phyloP scores from a whole-genome alignment of 441 rosid species.

The Jatropha podagrica region DNA sequence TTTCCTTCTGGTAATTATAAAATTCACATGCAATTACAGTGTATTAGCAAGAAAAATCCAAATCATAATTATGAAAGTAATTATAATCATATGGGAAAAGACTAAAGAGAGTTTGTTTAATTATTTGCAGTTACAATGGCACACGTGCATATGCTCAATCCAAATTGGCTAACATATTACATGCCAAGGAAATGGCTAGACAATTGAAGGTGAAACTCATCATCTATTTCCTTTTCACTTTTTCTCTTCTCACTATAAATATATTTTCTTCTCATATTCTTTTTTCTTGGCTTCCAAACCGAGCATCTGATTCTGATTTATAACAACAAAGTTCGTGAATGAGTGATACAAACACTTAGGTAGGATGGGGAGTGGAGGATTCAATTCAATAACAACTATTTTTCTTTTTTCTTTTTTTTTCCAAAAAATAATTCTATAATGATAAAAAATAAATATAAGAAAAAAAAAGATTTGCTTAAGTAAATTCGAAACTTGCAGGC shows the following conservation, averaged over 20 bases:
- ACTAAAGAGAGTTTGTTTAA: neutral
- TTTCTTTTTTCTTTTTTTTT: neutral
- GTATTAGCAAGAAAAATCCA: neutral
- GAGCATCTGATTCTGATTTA: constrained; percentile 3
- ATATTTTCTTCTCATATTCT: neutral
- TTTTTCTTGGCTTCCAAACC: constrained; percentile 7
- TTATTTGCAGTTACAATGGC: constrained; percentile 57
- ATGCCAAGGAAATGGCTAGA: constrained; percentile 71
- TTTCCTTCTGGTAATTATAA: neutral
- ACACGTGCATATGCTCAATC: constrained; percentile 88
- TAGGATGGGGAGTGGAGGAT: constrained; percentile 11
- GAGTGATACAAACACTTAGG: constrained; percentile 13
- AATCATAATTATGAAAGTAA: constrained; percentile 3
- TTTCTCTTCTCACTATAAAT: neutral
- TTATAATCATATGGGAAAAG: neutral
- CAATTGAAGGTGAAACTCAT: constrained; percentile 58
- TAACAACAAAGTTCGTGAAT: constrained; percentile 11
- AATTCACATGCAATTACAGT: neutral
- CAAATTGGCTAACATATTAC: constrained; percentile 76
- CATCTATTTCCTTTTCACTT: neutral
- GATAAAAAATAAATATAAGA: too few relatives aligned
- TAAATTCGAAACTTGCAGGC: constrained; percentile 43
- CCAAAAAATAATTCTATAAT: neutral
- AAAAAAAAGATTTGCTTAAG: neutral
- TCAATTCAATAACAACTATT: neutral